Conservation (phyloP, 148 eudicot genomes). For the Polygonum aviculare region DNA sequence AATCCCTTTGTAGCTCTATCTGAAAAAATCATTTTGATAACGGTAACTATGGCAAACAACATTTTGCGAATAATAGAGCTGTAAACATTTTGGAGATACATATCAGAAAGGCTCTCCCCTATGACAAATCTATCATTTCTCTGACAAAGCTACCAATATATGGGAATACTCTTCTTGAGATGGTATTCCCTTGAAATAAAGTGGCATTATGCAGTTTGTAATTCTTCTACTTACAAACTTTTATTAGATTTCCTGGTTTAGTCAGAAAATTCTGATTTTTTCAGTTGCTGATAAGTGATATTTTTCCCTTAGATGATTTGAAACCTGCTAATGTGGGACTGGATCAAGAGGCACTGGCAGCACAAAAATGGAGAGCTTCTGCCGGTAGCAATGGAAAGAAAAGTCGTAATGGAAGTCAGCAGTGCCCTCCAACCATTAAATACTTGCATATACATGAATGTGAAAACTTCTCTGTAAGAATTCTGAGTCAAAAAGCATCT, state of each 20-base stretch:
- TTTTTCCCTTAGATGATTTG: conserved; percentile 51
- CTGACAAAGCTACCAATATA: not conserved
- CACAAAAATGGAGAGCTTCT: conserved; percentile 58
- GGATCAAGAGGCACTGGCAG: conserved; percentile 90
- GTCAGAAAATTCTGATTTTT: not conserved
- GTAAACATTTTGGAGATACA: not conserved
- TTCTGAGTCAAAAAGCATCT: not conserved
- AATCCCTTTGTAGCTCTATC: not conserved
- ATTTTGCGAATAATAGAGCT: not conserved
- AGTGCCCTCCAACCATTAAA: conserved; percentile 57
- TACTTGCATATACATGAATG: conserved; percentile 81
- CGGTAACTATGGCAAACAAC: not conserved
- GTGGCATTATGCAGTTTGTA: not conserved
- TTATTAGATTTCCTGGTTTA: not conserved
- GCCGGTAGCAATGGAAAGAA: conserved; percentile 52
- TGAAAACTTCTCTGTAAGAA: conserved; percentile 86
- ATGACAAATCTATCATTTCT: not conserved
- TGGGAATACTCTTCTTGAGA: not conserved
- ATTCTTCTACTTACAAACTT: not conserved
- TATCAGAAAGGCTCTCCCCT: not conserved
- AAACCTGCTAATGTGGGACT: conserved; percentile 97
- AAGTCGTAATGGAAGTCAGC: conserved; percentile 49
- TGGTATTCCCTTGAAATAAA: not conserved
- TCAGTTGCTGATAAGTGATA: not conserved
- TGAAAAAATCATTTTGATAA: not conserved